These are phyloP conservation scores for Ustilago vetiveriae DNA, from an alignment of 1,284 basidiomycete genomes.

Conservation along the genomic window DNA sequence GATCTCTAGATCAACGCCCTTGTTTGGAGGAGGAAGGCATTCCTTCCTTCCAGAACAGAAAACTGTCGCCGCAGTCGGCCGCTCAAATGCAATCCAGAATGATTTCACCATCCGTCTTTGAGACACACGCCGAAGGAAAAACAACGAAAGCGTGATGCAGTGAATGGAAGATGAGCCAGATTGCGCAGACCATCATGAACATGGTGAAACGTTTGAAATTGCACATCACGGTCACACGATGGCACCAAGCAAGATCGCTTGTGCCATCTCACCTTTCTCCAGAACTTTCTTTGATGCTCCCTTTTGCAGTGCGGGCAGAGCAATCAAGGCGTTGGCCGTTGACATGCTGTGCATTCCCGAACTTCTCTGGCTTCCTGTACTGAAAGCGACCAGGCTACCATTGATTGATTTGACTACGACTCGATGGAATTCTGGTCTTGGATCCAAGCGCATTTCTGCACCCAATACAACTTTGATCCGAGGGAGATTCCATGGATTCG, in stretches of 20 bases:
- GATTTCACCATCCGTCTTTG: no score
- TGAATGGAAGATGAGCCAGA: no score
- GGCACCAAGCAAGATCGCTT: slow-evolving; percentile 46
- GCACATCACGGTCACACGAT: no score
- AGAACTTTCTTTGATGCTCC: not conserved
- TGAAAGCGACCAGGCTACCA: slow-evolving; percentile 73
- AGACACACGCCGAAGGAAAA: no score
- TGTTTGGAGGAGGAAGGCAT: not conserved
- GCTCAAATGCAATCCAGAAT: no score
- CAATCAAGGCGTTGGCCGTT: slow-evolving; percentile 57
- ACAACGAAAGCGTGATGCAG: no score
- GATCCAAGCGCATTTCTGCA: slow-evolving; percentile 75
- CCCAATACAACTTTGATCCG: slow-evolving; percentile 75
- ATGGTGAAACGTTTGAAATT: no score
- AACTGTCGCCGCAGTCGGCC: no score
- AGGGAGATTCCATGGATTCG: slow-evolving; percentile 72
- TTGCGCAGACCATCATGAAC: no score
- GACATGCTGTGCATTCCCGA: slow-evolving; percentile 64
- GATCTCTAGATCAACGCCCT: slow-evolving; percentile 2
- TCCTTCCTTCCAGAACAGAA: no score
- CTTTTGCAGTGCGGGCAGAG: slow-evolving; percentile 32
- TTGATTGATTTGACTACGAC: slow-evolving; percentile 73
- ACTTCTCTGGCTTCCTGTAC: slow-evolving; percentile 54
- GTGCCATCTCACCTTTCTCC: slow-evolving; percentile 5
- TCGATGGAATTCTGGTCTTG: slow-evolving; percentile 83